Evolutionary conservation across 306 rosid genomes (phyloP).

Genomic region (Cicer cuneatum): DNA sequence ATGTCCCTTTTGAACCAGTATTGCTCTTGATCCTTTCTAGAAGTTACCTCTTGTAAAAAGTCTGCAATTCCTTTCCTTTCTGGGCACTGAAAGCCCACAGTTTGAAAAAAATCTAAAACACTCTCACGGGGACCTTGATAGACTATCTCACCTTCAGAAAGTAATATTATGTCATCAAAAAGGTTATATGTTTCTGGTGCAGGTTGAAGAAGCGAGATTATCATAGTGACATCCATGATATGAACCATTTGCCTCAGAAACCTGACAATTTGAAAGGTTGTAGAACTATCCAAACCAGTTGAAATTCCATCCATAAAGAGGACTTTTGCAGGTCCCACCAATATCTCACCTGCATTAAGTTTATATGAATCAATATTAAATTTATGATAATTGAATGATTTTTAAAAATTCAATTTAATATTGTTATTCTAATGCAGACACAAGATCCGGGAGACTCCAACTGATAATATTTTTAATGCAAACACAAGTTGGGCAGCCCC

Average conservation of each 20-base stretch:
- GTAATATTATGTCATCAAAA: conserved; percentile 70
- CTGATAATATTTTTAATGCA: too few species aligned
- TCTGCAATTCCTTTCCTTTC: conserved; percentile 77
- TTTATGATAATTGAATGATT: conserved; percentile 1
- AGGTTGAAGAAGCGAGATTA: conserved; percentile 77
- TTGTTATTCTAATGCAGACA: neutral
- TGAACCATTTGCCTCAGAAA: conserved; percentile 76
- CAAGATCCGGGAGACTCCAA: too few species aligned
- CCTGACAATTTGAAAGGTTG: conserved; percentile 67
- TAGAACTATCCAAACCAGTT: conserved; percentile 79
- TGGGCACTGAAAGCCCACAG: conserved; percentile 69
- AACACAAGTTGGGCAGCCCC: too few species aligned
- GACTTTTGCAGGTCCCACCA: conserved; percentile 74
- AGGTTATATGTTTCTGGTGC: conserved; percentile 71
- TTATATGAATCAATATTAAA: neutral
- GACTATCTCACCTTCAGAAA: conserved; percentile 71
- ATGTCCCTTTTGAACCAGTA: conserved; percentile 62
- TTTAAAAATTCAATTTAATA: neutral
- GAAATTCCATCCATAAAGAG: conserved; percentile 83
- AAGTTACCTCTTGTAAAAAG: conserved; percentile 76
- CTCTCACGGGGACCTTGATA: conserved; percentile 70
- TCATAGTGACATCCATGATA: conserved; percentile 66
- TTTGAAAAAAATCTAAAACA: conserved; percentile 56
- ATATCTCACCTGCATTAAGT: conserved; percentile 64
- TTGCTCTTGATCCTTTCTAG: conserved; percentile 73